These are phyloP conservation scores for Galerina sulciceps DNA, from an alignment of 768 basidiomycete genomes.

Conservation along the genomic window DNA sequence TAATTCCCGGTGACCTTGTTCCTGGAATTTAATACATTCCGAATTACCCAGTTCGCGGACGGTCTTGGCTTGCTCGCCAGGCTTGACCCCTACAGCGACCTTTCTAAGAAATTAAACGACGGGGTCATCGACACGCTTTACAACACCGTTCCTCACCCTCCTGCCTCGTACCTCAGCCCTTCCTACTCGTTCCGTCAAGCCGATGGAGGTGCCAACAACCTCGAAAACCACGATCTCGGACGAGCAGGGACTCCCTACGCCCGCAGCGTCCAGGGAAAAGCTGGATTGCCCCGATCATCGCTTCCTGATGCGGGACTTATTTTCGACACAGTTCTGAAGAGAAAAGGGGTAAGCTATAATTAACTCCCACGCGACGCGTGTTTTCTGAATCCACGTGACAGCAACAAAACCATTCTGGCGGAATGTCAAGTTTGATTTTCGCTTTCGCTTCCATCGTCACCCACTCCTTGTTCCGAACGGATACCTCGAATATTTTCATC, in stretches of 20 bases:
- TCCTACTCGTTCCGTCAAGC: conserved; percentile 39
- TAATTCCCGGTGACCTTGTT: neutral
- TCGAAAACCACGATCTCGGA: conserved; percentile 50
- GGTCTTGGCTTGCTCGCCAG: conserved; percentile 18
- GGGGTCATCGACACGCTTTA: conserved; percentile 45
- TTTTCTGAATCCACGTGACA: conserved; percentile 6
- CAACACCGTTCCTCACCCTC: conserved; percentile 63
- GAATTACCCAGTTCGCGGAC: conserved; percentile 9
- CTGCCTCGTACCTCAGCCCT: conserved; percentile 39
- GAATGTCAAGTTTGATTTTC: conserved; percentile 66
- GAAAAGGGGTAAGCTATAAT: conserved; percentile 19
- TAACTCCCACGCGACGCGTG: neutral
- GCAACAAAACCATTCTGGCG: conserved; percentile 51
- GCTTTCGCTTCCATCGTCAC: conserved; percentile 69
- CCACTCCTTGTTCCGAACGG: conserved; percentile 60
- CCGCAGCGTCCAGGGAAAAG: conserved; percentile 50
- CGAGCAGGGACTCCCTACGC: conserved; percentile 56
- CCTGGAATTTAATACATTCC: neutral
- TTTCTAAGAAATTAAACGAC: conserved; percentile 17
- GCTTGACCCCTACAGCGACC: conserved; percentile 11
- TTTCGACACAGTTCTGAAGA: conserved; percentile 62
- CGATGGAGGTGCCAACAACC: conserved; percentile 39
- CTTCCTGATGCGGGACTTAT: conserved; percentile 63
- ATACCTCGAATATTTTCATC: conserved; percentile 42
- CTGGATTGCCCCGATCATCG: conserved; percentile 39